These are phyloP conservation scores for Rhizopus delemar DNA, from an alignment of 371 early-diverging fungal species.

Conservation along the genomic window DNA sequence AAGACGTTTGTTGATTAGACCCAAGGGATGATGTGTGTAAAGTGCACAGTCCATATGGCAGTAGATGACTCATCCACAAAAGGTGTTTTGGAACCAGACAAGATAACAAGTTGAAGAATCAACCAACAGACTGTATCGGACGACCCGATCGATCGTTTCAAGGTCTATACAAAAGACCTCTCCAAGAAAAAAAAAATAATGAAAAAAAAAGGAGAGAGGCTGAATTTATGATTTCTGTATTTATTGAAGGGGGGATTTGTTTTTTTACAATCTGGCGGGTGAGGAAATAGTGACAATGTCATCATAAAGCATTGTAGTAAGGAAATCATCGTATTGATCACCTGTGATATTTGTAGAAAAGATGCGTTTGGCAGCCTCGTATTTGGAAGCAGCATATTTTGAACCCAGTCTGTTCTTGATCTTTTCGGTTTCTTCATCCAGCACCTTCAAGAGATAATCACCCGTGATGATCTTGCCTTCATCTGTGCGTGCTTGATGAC, in stretches of 20 bases:
- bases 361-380: conserved; percentile 75
- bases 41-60: too few species aligned
- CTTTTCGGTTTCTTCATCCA: conserved; percentile 84
- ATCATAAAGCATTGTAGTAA: conserved; percentile 84
- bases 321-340: conserved; percentile 83
- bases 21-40: too few species aligned
- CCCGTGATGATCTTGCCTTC: conserved; percentile 82
- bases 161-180: too few species aligned
- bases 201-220: neutral
- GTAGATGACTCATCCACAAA: too few species aligned
- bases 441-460: conserved; percentile 68
- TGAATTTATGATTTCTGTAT: neutral
- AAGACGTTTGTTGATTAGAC: too few species aligned
- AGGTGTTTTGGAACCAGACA: too few species aligned
- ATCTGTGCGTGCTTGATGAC: conserved; percentile 78
- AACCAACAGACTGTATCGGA: too few species aligned
- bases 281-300: conserved; percentile 55
- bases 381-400: conserved; percentile 66
- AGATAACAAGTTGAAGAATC: too few species aligned
- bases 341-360: conserved; percentile 82
- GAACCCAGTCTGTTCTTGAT: conserved; percentile 66
- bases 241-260: neutral
- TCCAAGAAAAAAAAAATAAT: too few species aligned
- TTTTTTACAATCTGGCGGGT: conserved; percentile 23
- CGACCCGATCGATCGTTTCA: too few species aligned